Evolutionary conservation across 495 filamentous ascomycete genomes (phyloP), one percentile per base, ranked within the genome.

Genomic region (Chaetomidium leptoderma): DNA sequence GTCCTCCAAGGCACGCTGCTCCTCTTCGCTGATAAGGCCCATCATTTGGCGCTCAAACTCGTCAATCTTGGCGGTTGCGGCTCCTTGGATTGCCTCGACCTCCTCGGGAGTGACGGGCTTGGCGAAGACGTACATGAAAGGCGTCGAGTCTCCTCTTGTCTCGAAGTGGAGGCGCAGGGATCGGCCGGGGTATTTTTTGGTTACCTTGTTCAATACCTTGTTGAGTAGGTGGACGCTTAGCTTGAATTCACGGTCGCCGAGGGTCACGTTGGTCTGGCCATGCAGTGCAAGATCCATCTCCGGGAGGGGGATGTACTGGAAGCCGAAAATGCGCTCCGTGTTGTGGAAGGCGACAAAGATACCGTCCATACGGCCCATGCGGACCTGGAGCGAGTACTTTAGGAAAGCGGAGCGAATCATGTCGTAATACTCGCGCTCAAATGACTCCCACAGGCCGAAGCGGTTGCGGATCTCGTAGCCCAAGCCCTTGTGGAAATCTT

Each of bases 281-380:
- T 99, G 93, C 7, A 99, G 66, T 0, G 88, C 78, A 14, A 75
- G 68, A 69, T 99, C 93, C 88, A 99, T 93, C 64, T 97, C 95
- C 2, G 78, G 63, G 14, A 96, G 70, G 54, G 83, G 83, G 53
- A 99, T 76, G 65, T 99, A 99, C 70, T 97, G 93, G 72, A 99
- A 99, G 0, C 93, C 93, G 67, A 99, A 99, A 42, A 99, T 95
- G 33, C 90, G 84, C 69, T 95, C 80, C 6, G 90, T 86, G 64
- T 99, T 99, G 73, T 99, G 93, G 69, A 85, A 97, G 13, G 95
- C 95, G n/a, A 97, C 89, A 63, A 97, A 97, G 48, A 97, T 97
- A 49, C 93, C 93, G 61, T 97, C 92, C 93, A 99, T 99, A 21
- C 95, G 85, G 27, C 93, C 93, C 79, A 97, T 90, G 23, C 93